Evolutionary conservation across 805 yeast genomes (phyloP), one percentile per base, ranked within the genome.

Genomic region (Wickerhamiella vanderwaltii): DNA sequence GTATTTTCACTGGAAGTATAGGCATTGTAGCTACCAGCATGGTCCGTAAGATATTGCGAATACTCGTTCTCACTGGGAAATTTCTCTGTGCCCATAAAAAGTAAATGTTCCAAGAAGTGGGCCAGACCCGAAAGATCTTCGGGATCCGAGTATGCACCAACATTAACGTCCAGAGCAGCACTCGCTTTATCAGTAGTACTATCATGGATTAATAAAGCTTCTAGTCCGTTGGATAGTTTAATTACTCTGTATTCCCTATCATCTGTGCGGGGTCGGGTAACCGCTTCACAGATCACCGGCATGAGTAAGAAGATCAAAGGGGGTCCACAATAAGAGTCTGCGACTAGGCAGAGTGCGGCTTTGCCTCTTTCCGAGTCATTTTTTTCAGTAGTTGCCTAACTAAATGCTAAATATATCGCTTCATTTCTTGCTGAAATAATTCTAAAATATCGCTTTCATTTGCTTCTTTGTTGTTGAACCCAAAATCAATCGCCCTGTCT

Each of bases 1-100:
- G 97, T 88, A 53, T 83, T 85, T 51, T 79, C 79, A 3, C 85
- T 67, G 1, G 94, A 78, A 1, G 98, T 88, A 60, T 79, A 88
- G 1, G 98, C 98, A 57, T 88, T 88, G 26, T 93, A 81, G 47
- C 72, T 72, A 15, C 97, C 98, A 30, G 87, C 79, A 56, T 91
- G 93, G 47, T 79, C 76, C 6, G 93, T 70, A 43, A 88, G 64
- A 58, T 69, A 91, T 39, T 78, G 73, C 34, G 79, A 61, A 58
- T 80, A 80, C 47, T 78, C 88, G 55, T 77, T 78, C 53, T 80
- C 91, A 36, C 67, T 64, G 1, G 88, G 91, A 54, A 75, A 80
- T 59, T 79, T 79, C 46, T 69, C 66, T 5, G 88, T 80, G 16
- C 88, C 88, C 84, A 80, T 77, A 58, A 80, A 80, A 46, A 80